Conservation (phyloP, 139 green algal genomes). For the Closterium sp. region DNA sequence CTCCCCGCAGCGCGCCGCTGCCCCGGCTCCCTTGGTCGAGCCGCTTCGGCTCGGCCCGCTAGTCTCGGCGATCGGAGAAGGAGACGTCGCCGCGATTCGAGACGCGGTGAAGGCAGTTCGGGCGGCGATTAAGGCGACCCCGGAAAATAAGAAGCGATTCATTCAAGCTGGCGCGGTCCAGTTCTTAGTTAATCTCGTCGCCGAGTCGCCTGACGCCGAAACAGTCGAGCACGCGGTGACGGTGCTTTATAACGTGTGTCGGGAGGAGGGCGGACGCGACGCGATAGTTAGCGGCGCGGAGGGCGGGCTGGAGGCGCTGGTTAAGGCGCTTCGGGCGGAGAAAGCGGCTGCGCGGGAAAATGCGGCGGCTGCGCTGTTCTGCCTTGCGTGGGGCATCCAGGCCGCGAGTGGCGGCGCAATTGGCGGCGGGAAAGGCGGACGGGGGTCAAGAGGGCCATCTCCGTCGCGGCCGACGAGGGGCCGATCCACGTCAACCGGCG, state of each 20-base stretch:
- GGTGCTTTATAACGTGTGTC: neutral
- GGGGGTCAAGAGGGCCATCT: neutral
- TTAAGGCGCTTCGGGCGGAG: neutral
- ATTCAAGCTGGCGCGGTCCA: neutral
- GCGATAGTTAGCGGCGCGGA: neutral
- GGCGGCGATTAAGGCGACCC: neutral
- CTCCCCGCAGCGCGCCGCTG: neutral
- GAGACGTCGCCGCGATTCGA: neutral
- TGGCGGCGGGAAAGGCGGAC: neutral
- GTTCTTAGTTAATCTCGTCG: neutral
- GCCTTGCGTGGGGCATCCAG: neutral
- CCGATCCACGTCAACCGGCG: neutral
- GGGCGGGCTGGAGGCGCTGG: neutral
- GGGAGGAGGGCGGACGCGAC: neutral
- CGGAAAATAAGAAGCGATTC: neutral
- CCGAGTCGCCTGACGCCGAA: neutral
- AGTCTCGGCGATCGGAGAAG: neutral
- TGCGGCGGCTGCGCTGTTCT: neutral
- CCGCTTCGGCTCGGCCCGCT: neutral
- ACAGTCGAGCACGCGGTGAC: neutral
- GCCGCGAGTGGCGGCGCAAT: neutral
- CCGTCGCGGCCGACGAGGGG: neutral
- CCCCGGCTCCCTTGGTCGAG: neutral
- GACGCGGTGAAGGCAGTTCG: neutral
- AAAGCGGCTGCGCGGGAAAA: neutral